phyloP scores from a whole-genome alignment of 148 eudicot species.

The Rhododendron vialii region DNA sequence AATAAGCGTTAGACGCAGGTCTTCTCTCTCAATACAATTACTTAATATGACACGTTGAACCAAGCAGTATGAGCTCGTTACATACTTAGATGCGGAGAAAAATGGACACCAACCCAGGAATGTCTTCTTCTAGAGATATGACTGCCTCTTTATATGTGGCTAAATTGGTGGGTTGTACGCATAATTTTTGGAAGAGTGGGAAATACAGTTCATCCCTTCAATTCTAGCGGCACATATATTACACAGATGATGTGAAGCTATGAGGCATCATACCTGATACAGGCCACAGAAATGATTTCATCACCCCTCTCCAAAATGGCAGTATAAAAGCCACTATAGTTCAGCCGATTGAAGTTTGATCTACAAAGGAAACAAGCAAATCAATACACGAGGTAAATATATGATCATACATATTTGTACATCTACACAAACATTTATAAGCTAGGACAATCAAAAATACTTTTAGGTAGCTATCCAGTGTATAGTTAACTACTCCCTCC shows the following conservation, averaged over 20 bases:
- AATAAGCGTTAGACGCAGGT: background rate
- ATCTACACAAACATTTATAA: background rate
- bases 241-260: background rate
- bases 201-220: background rate
- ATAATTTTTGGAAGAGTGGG: background rate
- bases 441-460: background rate
- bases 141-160: background rate
- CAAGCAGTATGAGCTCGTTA: background rate
- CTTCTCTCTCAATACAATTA: background rate
- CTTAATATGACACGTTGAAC: background rate
- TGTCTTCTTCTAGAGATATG: background rate
- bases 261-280: conserved; percentile 65
- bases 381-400: background rate
- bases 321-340: conserved; percentile 82
- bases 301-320: conserved; percentile 89
- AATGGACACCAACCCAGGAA: background rate
- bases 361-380: conserved; percentile 30
- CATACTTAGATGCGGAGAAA: background rate
- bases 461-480: background rate
- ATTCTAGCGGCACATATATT: background rate
- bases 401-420: background rate
- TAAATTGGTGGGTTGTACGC: background rate
- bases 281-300: conserved; percentile 88
- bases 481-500: background rate
- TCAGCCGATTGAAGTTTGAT: conserved; percentile 80